These are phyloP conservation scores for Ophiosphaerella narmari DNA, from an alignment of 2,329 filamentous ascomycete genomes.

Conservation along the genomic window DNA sequence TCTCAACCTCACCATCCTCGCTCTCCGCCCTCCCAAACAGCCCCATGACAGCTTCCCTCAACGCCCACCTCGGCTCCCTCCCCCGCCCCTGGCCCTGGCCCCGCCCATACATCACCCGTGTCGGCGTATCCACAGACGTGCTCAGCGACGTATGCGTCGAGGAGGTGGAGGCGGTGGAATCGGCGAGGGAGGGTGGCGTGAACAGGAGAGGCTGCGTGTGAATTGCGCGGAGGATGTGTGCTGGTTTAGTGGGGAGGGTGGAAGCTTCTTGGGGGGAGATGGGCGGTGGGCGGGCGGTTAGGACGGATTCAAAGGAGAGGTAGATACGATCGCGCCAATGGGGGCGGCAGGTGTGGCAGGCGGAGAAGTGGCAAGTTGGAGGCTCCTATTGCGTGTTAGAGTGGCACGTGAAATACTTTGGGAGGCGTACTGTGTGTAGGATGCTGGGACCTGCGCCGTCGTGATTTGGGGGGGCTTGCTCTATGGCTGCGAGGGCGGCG, in stretches of 20 bases:
- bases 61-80: neutral
- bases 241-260: constrained; percentile 44
- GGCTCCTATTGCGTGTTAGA: constrained; percentile 10
- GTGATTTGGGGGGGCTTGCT: constrained; percentile 15
- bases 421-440: constrained; percentile 14
- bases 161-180: no score
- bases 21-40: no score
- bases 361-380: constrained; percentile 48
- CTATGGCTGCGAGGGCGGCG: constrained; percentile 17
- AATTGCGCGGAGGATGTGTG: constrained; percentile 41
- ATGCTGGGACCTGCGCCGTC: constrained; percentile 27
- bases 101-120: neutral
- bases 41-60: neutral
- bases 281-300: constrained; percentile 42
- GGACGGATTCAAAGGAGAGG: constrained; percentile 51
- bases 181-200: no score
- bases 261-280: constrained; percentile 37
- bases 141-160: no score
- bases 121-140: no score
- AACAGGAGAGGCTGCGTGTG: constrained; percentile 12
- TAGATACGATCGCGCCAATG: constrained; percentile 55
- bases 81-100: neutral
- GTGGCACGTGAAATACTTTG: neutral
- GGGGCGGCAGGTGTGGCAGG: constrained; percentile 57
- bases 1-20: constrained; percentile 46